Evolutionary conservation across 148 eudicot genomes (phyloP).

Genomic region (Camellia sinensis): DNA sequence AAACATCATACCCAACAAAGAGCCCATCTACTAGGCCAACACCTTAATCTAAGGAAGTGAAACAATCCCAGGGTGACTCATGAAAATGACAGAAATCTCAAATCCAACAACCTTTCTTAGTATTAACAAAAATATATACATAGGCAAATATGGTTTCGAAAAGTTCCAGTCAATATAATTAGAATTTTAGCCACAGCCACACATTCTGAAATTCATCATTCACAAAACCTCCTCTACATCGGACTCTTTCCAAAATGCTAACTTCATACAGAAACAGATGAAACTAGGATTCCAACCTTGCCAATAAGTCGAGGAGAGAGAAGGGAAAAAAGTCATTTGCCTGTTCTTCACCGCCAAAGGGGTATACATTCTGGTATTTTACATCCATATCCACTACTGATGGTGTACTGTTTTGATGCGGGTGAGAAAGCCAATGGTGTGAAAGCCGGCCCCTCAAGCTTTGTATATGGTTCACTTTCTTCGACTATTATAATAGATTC

Average conservation of each 20-base stretch:
- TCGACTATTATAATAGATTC: slow-evolving; percentile 60
- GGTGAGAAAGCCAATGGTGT: background rate
- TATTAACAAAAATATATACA: background rate
- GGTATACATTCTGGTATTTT: background rate
- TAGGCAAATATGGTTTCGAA: background rate
- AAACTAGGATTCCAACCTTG: slow-evolving; percentile 1
- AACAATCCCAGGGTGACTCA: background rate
- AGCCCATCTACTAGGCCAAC: too few species aligned
- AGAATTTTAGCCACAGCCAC: background rate
- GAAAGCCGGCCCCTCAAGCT: background rate
- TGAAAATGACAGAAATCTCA: background rate
- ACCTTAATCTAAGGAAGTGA: too few species aligned
- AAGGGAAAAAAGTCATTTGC: background rate
- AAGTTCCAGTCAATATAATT: background rate
- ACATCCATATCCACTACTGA: background rate
- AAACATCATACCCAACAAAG: background rate
- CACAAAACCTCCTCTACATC: background rate
- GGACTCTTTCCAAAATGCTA: background rate
- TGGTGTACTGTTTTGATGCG: background rate
- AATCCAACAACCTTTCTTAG: background rate
- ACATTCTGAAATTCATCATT: too few species aligned
- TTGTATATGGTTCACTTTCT: slow-evolving; percentile 41
- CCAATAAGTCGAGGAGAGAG: background rate
- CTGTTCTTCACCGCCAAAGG: background rate
- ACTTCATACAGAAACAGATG: background rate